Percentiles rank a stretch among this genome's conserved stretches.
These are phyloP conservation scores for Cicer bijugum DNA, from an alignment of 306 rosid species.

Conservation along the genomic window DNA sequence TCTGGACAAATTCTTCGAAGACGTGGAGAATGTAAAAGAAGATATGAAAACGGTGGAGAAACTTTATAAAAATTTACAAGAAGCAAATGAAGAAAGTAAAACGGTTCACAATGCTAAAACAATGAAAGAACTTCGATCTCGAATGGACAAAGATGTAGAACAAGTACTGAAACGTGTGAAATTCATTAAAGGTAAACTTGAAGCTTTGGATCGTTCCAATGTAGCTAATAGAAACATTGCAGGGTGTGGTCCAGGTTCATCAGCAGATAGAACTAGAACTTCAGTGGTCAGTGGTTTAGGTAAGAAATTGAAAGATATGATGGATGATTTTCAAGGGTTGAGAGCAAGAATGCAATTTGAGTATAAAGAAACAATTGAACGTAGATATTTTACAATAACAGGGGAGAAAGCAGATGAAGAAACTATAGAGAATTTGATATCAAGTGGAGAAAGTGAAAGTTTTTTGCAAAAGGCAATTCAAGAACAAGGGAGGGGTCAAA, in stretches of 20 bases:
- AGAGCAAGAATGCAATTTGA: slow-evolving; percentile 65
- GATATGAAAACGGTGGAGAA: slow-evolving; percentile 70
- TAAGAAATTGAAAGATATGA: slow-evolving; percentile 75
- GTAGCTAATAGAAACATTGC: slow-evolving; percentile 60
- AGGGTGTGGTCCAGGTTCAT: slow-evolving; percentile 88
- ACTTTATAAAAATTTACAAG: slow-evolving; percentile 67
- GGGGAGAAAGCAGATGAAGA: slow-evolving; percentile 84
- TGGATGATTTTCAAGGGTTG: slow-evolving; percentile 79
- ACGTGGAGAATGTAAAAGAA: slow-evolving; percentile 77
- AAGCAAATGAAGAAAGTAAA: slow-evolving; percentile 73
- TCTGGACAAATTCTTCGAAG: slow-evolving; percentile 84
- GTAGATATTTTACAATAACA: slow-evolving; percentile 81
- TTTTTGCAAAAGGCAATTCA: slow-evolving; percentile 89
- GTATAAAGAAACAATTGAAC: slow-evolving; percentile 82
- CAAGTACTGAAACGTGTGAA: slow-evolving; percentile 72
- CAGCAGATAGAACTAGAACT: slow-evolving; percentile 82
- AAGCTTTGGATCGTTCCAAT: slow-evolving; percentile 71
- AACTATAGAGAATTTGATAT: slow-evolving; percentile 75
- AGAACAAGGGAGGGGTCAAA: slow-evolving; percentile 90
- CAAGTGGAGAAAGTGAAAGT: slow-evolving; percentile 84
- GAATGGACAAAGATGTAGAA: slow-evolving; percentile 74
- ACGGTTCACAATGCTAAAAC: slow-evolving; percentile 74
- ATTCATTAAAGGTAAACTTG: slow-evolving; percentile 67
- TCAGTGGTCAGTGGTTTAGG: slow-evolving; percentile 86
- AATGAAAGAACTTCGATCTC: slow-evolving; percentile 62